Evolutionary conservation across 140 eudicot genomes (phyloP), one percentile per base, ranked within the genome.

Genomic region (Cichorium intybus): DNA sequence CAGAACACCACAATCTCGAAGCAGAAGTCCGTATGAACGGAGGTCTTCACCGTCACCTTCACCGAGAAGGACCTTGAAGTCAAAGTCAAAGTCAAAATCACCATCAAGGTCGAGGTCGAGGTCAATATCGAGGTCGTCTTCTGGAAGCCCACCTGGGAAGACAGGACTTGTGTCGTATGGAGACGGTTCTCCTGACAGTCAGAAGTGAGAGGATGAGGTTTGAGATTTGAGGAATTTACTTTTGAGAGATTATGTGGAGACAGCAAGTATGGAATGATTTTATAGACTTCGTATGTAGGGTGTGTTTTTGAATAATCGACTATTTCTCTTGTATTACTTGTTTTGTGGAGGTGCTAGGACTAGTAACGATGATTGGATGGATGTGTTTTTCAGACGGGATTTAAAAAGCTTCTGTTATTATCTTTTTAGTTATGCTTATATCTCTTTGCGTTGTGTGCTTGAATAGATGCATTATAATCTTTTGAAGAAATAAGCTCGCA

Each of bases 171-270:
- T 93, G 66, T 88, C 99, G 3, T 93, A 93, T 73, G 95, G 85
- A 8, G 99, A 93, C 67, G 97, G 87, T 21, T 88, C 96, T 52
- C 96, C 98, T 0, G 95, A 92, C 64, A 84, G 82, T 47, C 87
- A 77, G 56, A 82, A 82, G 81, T 82, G 74, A 80, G 66, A 20
- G 51, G 43, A 3, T 21, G 20, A 31, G 43, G 62, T 34, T 9
- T 11, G 20, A 60, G 66, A 20, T 2, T 10, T 34, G n/a, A 24
- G 26, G 41, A 9, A 12, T 24, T 69, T 45, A 31, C 35, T 56
- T 35, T 35, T 35, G 43, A 27, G 31, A 1, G 29, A 27, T 59
- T 39, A 3, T 6, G 55, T 24, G 65, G 43, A 8, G 31, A 14
- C 4, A 20, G 63, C 26, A 56, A 46, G 39, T 29, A 20, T 67